Base-by-base conservation (phyloP, 2,329 filamentous ascomycete species). In the Penicillium sp. region DNA sequence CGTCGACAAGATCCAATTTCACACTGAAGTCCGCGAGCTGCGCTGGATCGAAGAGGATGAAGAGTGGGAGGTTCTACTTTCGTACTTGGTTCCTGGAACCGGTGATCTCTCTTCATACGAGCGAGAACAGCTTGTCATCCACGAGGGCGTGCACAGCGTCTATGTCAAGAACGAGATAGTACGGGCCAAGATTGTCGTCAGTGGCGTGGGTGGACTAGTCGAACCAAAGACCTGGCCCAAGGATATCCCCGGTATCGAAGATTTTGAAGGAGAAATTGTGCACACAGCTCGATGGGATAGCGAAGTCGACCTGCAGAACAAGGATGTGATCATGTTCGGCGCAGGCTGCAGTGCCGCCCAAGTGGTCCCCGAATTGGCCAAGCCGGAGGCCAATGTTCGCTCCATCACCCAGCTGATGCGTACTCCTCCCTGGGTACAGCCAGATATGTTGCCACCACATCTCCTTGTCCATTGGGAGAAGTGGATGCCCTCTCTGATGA, bases 381-480 rank as follows among this genome's bases (percentile, higher is more conserved):
- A 81, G 43, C 75, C 76, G 22, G 77, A 79, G 10, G 78, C 77
- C 61, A 79, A 78, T 22, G 82, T 80, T 35, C 85, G 81, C 66
- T 82, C 81, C 6, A 79, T 87, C n/a, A 85, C 83, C 0, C 85
- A 87, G 62, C 62, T 87, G 6, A 84, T 87, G 82, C 75, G 83
- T 16, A 82, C 82, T 14, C 82, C 84, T 11, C 84, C 84, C 1
- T 86, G 84, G 83, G 79, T 85, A 1, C 75, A 80, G 4, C 79
- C 82, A 2, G 72, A 74, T 47, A 10, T 68, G 0, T 50, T 70
- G 4, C 70, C 78, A 10, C 79, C 79, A 0, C 66, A 72, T 1
- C 73, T 72, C 0, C 70, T 78, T 4, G 72, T 77, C 22, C 72
- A 66, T 47, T 85, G 79, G 76, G 73, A 79, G 54, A 79, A 78